A percentile compares a stretch with the other conserved stretches of the same genome.
phyloP scores from a whole-genome alignment of 352 stramenopile species.

The Globisporangium recalcitrans region DNA sequence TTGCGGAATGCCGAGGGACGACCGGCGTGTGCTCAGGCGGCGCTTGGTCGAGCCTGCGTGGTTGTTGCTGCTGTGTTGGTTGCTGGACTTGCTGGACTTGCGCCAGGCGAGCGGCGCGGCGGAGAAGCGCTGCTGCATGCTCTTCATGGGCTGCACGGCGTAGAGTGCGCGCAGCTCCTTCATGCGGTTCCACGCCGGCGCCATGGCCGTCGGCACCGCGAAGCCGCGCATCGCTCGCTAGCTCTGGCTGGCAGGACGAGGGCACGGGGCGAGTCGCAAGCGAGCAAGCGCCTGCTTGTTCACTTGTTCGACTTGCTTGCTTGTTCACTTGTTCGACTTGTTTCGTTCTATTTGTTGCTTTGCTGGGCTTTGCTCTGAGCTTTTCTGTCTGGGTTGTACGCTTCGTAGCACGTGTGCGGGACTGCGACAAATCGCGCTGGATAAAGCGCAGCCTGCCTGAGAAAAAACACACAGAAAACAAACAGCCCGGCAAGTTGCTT shows the following conservation, averaged over 20 bases:
- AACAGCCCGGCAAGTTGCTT: not conserved
- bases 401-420: too few species aligned
- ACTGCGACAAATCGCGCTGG: constrained; percentile 12
- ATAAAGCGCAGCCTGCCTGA: constrained; percentile 2
- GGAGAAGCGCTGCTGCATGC: constrained; percentile 28
- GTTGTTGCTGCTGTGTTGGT: constrained; percentile 19
- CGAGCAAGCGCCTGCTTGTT: not conserved
- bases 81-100: constrained; percentile 15
- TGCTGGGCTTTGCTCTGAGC: not conserved
- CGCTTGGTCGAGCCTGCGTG: constrained; percentile 14
- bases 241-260: not conserved
- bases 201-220: constrained; percentile 24
- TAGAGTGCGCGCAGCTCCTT: constrained; percentile 29
- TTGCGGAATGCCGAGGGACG: constrained; percentile 14
- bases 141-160: constrained; percentile 17
- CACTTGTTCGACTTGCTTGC: not conserved
- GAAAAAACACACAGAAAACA: constrained; percentile 11
- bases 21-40: constrained; percentile 18
- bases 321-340: not conserved
- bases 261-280: not conserved
- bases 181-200: constrained; percentile 38
- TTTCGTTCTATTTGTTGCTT: not conserved
- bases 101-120: constrained; percentile 26
- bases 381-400: too few species aligned
- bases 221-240: constrained; percentile 11